Evolutionary conservation across 148 eudicot species (phyloP).

Genomic region (Agrostemma githago): DNA sequence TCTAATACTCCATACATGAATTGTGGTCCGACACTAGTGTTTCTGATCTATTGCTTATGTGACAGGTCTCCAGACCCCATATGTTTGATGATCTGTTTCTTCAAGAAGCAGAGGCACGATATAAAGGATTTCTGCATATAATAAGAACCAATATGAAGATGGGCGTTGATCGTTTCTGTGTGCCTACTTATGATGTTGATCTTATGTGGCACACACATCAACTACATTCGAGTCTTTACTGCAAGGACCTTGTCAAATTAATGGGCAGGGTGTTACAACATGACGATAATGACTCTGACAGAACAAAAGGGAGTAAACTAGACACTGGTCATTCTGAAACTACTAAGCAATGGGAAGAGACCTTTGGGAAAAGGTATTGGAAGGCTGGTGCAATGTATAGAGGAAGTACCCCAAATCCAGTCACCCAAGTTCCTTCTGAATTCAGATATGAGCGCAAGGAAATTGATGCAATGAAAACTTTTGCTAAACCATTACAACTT

Average conservation of each 20-base stretch:
- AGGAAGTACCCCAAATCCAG: slow-evolving; percentile 64
- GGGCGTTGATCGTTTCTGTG: slow-evolving; percentile 54
- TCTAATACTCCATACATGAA: not conserved
- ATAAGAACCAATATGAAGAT: slow-evolving; percentile 74
- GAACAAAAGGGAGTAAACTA: slow-evolving; percentile 85
- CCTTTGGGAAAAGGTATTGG: slow-evolving; percentile 84
- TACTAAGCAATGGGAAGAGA: slow-evolving; percentile 71
- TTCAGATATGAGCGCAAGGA: slow-evolving; percentile 35
- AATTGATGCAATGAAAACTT: slow-evolving; percentile 20
- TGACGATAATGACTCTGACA: slow-evolving; percentile 93
- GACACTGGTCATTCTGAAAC: slow-evolving; percentile 83
- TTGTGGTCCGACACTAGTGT: slow-evolving; percentile 1
- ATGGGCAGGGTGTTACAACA: slow-evolving; percentile 85
- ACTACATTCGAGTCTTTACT: slow-evolving; percentile 60
- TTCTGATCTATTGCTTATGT: slow-evolving; percentile 6
- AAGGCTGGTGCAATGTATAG: slow-evolving; percentile 94
- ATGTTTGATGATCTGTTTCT: slow-evolving; percentile 62
- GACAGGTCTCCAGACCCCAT: slow-evolving; percentile 72
- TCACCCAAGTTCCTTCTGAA: slow-evolving; percentile 40
- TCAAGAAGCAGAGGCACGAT: slow-evolving; percentile 81
- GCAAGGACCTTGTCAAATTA: slow-evolving; percentile 49
- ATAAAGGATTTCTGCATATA: slow-evolving; percentile 84
- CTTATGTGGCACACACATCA: slow-evolving; percentile 99
- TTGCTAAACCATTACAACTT: slow-evolving; percentile 29
- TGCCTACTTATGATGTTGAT: slow-evolving; percentile 94